Base-by-base conservation (phyloP, 305 asterid genomes). In the Fraxinus baroniana region DNA sequence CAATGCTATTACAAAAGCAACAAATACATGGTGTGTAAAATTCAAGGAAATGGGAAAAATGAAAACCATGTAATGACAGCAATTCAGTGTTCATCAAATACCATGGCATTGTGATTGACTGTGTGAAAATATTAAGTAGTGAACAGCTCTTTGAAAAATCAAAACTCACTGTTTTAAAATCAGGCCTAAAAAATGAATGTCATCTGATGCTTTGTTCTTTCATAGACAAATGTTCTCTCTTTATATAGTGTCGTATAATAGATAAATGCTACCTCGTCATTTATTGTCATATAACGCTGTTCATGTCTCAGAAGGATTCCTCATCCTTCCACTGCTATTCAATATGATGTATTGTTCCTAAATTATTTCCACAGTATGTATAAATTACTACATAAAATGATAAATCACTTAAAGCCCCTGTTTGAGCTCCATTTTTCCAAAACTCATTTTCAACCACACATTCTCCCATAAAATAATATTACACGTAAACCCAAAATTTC, bases 1-100 rank as follows among this genome's bases (percentile, higher is more conserved):
- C 97, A 85, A 95, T 92, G 91, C 98, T 95, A 80, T 87, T 36
- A 80, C 86, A 52, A 87, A 76, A 81, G 18, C 71, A 80, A 78
- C 76, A 77, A 26, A 75, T 28, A 79, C 71, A 41, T 72, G 44
- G 85, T 71, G 60, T 49, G 60, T 79, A 71, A 55, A 76, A 35
- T 8, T 12, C 36, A 22, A 77, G 71, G 76, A 9, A 52, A 72
- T 68, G 39, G 20, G 39, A 26, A 68, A 28, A 66, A 26, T 76
- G 24, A 41, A 82, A 26, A 22, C 18, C 15, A 68, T 28, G 37
- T 68, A 28, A 68, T 12, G 74, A 68, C 74, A 26, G 37, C 17
- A 68, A 28, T 68, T 68, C 20, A 5, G 37, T 13, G 74, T 68
- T 68, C 74, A 28, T 28, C 18, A 24, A 28, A 68, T 62, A 68